Conservation (phyloP, 1,139 yeast genomes). For the Debaryomyces psychrophilus region DNA sequence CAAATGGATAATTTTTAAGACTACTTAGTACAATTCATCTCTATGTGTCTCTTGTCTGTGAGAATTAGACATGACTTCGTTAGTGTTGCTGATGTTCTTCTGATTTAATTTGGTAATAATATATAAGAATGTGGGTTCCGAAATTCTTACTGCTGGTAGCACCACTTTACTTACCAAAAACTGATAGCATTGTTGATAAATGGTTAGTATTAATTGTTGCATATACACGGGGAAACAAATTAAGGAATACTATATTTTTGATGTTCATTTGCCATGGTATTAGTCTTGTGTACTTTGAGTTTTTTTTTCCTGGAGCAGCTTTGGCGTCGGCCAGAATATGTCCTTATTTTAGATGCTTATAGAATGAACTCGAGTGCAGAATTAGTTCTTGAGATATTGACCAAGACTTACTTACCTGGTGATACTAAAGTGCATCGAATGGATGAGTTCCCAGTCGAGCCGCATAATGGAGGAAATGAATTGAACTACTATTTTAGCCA, state of each 20-base stretch:
- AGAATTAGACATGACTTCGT: too few species aligned
- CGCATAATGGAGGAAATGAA: too few species aligned
- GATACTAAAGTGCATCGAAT: not conserved
- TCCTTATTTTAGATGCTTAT: slow-evolving; percentile 6
- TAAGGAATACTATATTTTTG: not conserved
- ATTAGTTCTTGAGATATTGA: not conserved
- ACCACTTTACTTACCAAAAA: not conserved
- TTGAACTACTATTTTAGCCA: slow-evolving; percentile 1
- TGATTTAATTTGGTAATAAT: too few species aligned
- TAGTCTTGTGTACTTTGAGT: not conserved
- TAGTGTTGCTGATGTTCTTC: too few species aligned
- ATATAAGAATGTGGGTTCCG: not conserved
- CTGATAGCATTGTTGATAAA: not conserved
- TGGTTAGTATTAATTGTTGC: not conserved
- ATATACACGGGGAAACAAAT: not conserved
- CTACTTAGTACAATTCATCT: too few species aligned
- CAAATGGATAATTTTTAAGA: too few species aligned
- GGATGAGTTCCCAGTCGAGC: not conserved
- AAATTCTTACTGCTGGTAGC: not conserved
- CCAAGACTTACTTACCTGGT: slow-evolving; percentile 4
- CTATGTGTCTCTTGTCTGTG: too few species aligned
- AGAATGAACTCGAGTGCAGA: not conserved
- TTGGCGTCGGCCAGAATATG: not conserved
- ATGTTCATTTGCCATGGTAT: not conserved
- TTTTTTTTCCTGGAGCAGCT: not conserved